A percentile compares a stretch with the other conserved stretches of the same genome.
phyloP scores from a whole-genome alignment of 192 early-diverging fungal genomes.

The Backusella psychrophila region DNA sequence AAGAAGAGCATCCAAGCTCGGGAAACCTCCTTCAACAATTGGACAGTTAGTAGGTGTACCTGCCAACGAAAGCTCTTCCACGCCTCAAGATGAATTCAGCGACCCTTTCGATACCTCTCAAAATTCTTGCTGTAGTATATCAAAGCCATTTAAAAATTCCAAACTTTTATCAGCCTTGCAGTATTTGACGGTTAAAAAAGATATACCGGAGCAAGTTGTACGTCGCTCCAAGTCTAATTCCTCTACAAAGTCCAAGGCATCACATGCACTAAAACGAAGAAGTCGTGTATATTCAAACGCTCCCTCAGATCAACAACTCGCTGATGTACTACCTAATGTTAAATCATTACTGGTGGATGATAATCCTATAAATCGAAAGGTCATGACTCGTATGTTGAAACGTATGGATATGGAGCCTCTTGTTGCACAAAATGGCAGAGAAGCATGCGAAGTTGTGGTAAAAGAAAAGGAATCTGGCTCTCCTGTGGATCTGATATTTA shows the following conservation, averaged over 20 bases:
- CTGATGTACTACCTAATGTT: not conserved
- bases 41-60: not conserved
- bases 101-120: conserved; percentile 1
- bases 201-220: not conserved
- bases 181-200: not conserved
- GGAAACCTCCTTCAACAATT: not conserved
- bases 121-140: not conserved
- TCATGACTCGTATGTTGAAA: conserved; percentile 51
- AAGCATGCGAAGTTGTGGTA: conserved; percentile 24
- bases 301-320: not conserved
- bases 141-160: conserved; percentile 28
- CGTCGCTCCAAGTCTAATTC: not conserved
- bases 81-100: not conserved
- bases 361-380: conserved; percentile 71
- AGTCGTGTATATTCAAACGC: no score
- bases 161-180: conserved; percentile 8
- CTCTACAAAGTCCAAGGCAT: not conserved
- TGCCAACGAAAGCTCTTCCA: not conserved
- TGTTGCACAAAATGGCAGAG: conserved; percentile 28
- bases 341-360: conserved; percentile 64
- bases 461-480: not conserved
- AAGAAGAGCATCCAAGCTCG: not conserved
- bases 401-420: conserved; percentile 22
- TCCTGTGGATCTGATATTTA: conserved; percentile 33
- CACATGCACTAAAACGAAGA: not conserved